phyloP scores from a whole-genome alignment of 345 rosid species.

The Populus davidiana region DNA sequence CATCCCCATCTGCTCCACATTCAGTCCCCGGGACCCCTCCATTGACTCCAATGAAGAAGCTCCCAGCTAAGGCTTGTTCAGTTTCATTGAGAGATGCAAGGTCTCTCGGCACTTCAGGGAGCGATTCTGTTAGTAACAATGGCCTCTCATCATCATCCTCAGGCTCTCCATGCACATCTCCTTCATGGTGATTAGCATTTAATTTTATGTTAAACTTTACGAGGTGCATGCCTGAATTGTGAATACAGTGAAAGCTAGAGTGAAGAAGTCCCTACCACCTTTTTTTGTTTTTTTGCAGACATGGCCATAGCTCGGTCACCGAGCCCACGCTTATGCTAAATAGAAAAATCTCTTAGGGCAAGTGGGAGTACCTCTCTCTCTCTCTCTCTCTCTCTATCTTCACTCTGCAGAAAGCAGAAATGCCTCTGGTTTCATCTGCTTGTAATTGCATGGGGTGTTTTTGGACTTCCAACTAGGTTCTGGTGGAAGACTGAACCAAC shows the following conservation, averaged over 20 bases:
- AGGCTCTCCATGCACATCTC: constrained; percentile 69
- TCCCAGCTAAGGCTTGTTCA: constrained; percentile 71
- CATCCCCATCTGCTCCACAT: background rate
- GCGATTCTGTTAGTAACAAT: constrained; percentile 53
- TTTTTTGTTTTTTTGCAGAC: constrained; percentile 6
- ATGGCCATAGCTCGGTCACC: constrained; percentile 25
- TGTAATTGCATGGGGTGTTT: constrained; percentile 15
- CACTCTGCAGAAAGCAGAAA: constrained; percentile 15
- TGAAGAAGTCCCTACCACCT: background rate
- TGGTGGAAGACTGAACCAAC: background rate
- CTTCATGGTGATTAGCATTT: constrained; percentile 60
- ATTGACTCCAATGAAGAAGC: constrained; percentile 80
- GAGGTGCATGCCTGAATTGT: constrained; percentile 13
- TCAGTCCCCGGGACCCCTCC: constrained; percentile 50
- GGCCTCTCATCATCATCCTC: constrained; percentile 63
- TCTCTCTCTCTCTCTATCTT: background rate
- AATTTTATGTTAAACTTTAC: background rate
- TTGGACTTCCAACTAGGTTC: background rate
- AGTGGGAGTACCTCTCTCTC: background rate
- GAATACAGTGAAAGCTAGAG: constrained; percentile 10
- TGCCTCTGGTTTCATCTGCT: constrained; percentile 17
- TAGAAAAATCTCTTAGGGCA: background rate
- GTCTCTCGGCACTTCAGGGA: constrained; percentile 51
- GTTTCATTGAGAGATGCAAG: constrained; percentile 57
- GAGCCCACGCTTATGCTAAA: constrained; percentile 27